A percentile compares a stretch with the other conserved stretches of the same genome.
Evolutionary conservation across 164 flowering plant species (phyloP).

Genomic region (Sextonia rubra): DNA sequence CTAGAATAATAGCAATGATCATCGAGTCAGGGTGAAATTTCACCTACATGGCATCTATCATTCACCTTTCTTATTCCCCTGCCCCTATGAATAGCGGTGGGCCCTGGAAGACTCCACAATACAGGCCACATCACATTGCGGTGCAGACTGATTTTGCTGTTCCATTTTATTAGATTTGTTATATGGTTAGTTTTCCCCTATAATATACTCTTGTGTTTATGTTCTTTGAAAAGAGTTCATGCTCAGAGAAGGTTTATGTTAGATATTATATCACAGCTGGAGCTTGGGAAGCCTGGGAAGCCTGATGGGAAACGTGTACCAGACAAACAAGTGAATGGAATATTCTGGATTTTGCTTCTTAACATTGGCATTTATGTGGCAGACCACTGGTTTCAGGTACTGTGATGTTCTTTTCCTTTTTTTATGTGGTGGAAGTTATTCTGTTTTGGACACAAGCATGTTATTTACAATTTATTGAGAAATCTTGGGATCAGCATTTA

Average conservation of each 20-base stretch:
- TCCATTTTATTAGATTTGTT: neutral
- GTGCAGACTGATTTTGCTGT: neutral
- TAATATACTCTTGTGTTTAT: too few species aligned
- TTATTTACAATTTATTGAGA: neutral
- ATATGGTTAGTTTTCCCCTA: too few species aligned
- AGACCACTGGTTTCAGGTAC: constrained; percentile 83
- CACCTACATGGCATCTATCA: too few species aligned
- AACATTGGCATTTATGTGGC: constrained; percentile 77
- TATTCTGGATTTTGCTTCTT: constrained; percentile 87
- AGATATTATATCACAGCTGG: constrained; percentile 81
- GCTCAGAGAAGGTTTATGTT: constrained; percentile 2
- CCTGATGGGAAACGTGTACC: constrained; percentile 42
- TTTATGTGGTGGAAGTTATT: neutral
- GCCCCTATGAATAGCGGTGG: too few species aligned
- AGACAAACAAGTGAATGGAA: constrained; percentile 66
- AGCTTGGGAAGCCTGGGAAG: constrained; percentile 62
- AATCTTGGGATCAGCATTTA: neutral
- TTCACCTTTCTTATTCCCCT: too few species aligned
- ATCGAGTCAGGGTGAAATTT: too few species aligned
- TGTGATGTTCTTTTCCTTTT: neutral
- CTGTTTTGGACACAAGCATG: neutral
- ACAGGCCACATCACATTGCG: too few species aligned
- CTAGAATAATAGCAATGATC: too few species aligned
- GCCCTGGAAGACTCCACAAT: too few species aligned
- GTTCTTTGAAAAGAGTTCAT: too few species aligned